A percentile compares a stretch with the other conserved stretches of the same genome.
Conservation (phyloP, 2,329 filamentous ascomycete genomes). For the Aspergillus proliferans region DNA sequence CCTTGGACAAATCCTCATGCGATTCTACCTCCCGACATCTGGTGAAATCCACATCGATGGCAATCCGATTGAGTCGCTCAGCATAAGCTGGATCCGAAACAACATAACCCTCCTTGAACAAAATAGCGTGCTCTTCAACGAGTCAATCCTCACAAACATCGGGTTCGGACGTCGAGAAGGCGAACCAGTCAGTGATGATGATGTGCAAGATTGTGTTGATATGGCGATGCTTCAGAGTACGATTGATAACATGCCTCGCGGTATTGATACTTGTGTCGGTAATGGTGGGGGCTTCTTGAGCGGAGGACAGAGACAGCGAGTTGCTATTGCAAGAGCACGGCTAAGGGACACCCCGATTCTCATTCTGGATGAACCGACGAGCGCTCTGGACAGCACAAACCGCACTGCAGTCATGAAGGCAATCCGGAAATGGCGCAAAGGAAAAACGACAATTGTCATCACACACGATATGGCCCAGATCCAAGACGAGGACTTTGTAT, state of each 20-base stretch:
- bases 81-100: conserved; percentile 65
- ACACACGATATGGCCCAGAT: conserved; percentile 86
- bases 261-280: conserved; percentile 66
- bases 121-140: conserved; percentile 71
- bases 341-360: conserved; percentile 73
- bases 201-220: conserved; percentile 58
- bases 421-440: conserved; percentile 68
- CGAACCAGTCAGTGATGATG: conserved; percentile 43
- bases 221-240: conserved; percentile 64
- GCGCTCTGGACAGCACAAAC: conserved; percentile 71
- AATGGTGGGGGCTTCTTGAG: conserved; percentile 65
- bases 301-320: conserved; percentile 75
- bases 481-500: conserved; percentile 64
- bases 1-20: conserved; percentile 68
- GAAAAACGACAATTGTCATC: conserved; percentile 85
- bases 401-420: conserved; percentile 64
- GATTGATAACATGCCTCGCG: conserved; percentile 60
- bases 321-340: conserved; percentile 72
- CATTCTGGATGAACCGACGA: conserved; percentile 83
- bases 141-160: conserved; percentile 72
- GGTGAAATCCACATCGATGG: conserved; percentile 68
- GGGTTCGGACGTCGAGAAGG: conserved; percentile 58
- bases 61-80: conserved; percentile 53
- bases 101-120: conserved; percentile 82
- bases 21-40: conserved; percentile 62